phyloP scores from a whole-genome alignment of 257 asterid genomes.

The Lycium ferocissimum region DNA sequence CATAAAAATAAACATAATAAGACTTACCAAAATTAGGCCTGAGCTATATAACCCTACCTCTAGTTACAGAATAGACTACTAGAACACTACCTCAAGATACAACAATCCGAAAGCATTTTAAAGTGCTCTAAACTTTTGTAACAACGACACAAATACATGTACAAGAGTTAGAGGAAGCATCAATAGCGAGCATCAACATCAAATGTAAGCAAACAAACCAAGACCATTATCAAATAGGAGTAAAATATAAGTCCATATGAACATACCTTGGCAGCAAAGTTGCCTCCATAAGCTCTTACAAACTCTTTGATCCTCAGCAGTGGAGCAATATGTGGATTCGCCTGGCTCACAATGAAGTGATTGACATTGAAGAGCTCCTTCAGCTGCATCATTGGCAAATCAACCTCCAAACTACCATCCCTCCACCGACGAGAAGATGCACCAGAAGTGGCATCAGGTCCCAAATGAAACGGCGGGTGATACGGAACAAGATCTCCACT shows the following conservation, averaged over 20 bases:
- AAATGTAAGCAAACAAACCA: constrained; percentile 19
- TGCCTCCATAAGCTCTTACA: constrained; percentile 80
- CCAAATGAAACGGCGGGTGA: constrained; percentile 85
- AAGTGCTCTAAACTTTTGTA: background rate
- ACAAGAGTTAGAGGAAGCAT: background rate
- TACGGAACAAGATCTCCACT: constrained; percentile 84
- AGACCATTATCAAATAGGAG: background rate
- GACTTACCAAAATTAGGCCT: background rate
- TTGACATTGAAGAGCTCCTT: constrained; percentile 87
- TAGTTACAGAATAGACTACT: background rate
- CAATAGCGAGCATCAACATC: background rate
- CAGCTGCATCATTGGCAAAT: constrained; percentile 84
- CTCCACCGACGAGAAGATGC: constrained; percentile 76
- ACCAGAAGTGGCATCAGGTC: constrained; percentile 64
- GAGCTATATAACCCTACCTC: background rate
- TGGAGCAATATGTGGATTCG: constrained; percentile 86
- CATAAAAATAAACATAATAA: background rate
- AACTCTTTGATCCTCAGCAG: constrained; percentile 77
- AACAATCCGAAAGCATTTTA: background rate
- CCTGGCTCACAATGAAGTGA: constrained; percentile 87
- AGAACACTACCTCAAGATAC: background rate
- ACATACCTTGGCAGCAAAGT: constrained; percentile 82
- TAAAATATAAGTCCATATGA: background rate
- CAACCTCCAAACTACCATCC: constrained; percentile 91
- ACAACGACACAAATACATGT: background rate